phyloP scores from a whole-genome alignment of 495 filamentous ascomycete species.

The Gamarada debralockiae region DNA sequence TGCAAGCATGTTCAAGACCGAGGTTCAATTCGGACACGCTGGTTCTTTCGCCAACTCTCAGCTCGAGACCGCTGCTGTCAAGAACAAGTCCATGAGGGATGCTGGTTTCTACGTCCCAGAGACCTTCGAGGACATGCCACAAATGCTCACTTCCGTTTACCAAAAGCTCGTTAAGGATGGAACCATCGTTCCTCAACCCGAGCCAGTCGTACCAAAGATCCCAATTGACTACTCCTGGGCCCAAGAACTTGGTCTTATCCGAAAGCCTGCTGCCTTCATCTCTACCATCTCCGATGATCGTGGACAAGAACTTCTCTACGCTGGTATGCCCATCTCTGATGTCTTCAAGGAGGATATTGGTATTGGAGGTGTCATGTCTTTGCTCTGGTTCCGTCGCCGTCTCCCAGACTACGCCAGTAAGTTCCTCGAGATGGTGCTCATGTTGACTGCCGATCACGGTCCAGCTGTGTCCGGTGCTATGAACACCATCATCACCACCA shows the following conservation, averaged over 20 bases:
- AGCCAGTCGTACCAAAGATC: constrained; percentile 96
- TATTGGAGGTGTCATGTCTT: constrained; percentile 99
- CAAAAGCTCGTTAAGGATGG: constrained; percentile 78
- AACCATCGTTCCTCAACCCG: constrained; percentile 75
- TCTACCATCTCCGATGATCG: constrained; percentile 99
- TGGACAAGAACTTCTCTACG: constrained; percentile 98
- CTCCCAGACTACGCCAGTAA: constrained; percentile 94
- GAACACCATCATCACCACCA: constrained; percentile 99
- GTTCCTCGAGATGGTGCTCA: constrained; percentile 99
- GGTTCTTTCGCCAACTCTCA: constrained; percentile 98
- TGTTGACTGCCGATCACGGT: constrained; percentile 99
- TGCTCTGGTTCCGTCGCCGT: constrained; percentile 98
- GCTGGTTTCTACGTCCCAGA: constrained; percentile 92
- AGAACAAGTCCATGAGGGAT: constrained; percentile 95
- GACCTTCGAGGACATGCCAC: constrained; percentile 94
- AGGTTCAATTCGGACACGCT: constrained; percentile 99
- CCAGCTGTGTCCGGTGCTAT: constrained; percentile 98
- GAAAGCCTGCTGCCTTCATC: constrained; percentile 99
- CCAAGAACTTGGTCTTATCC: constrained; percentile 97
- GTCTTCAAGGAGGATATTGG: constrained; percentile 99
- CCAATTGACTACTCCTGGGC: constrained; percentile 99
- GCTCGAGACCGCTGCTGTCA: constrained; percentile 91
- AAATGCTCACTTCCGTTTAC: constrained; percentile 72
- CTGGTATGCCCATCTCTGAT: constrained; percentile 98
- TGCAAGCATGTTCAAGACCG: constrained; percentile 99